These are phyloP conservation scores for Pseudognaphalium luteoalbum DNA, from an alignment of 129 eudicot genomes.

Conservation along the genomic window DNA sequence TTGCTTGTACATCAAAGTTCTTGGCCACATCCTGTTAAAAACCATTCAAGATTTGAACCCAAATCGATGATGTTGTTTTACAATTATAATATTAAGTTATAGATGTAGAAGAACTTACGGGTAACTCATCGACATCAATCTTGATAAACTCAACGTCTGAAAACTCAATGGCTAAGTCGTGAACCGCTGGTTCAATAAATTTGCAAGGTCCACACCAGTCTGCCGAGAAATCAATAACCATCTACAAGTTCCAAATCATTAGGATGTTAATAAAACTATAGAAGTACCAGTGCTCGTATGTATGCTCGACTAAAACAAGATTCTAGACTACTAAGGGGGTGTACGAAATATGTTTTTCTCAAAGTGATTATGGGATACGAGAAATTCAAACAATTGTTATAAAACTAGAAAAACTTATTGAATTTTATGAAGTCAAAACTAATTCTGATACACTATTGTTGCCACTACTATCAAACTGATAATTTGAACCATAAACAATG, in stretches of 20 bases:
- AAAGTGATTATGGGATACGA: too few relatives aligned
- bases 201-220: conserved; percentile 90
- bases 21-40: conserved; percentile 64
- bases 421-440: too few relatives aligned
- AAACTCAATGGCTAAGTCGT: conserved; percentile 58
- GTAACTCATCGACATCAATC: conserved; percentile 78
- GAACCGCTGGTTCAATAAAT: conserved; percentile 59
- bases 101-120: conserved; percentile 38
- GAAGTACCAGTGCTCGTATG: not conserved
- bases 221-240: conserved; percentile 82
- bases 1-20: conserved; percentile 60
- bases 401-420: too few relatives aligned
- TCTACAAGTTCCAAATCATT: conserved; percentile 31
- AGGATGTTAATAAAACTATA: not conserved
- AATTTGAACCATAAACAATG: not conserved
- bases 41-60: not conserved
- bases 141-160: conserved; percentile 68
- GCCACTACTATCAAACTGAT: too few relatives aligned
- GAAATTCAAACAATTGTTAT: too few relatives aligned
- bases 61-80: too few relatives aligned
- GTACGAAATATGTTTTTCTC: not conserved
- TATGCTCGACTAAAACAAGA: not conserved
- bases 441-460: not conserved
- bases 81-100: not conserved
- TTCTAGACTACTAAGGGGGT: not conserved